A percentile compares a stretch with the other conserved stretches of the same genome.
These are phyloP conservation scores for Croton setiger DNA, from an alignment of 441 rosid genomes.

Conservation along the genomic window DNA sequence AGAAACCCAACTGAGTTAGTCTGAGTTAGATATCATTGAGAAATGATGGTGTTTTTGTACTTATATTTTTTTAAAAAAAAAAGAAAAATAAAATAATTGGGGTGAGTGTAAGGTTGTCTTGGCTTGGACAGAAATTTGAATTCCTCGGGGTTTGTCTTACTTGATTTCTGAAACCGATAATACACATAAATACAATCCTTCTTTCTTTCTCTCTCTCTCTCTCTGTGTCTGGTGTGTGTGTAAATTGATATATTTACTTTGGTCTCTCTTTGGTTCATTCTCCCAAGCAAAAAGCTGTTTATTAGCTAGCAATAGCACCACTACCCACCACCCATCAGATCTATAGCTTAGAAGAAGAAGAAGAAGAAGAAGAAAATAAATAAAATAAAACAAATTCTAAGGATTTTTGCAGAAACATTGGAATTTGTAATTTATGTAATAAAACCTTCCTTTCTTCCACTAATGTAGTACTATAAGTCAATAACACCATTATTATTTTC, in stretches of 20 bases:
- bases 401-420: slow-evolving; percentile 50
- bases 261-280: slow-evolving; percentile 43
- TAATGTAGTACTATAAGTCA: slow-evolving; percentile 31
- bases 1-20: slow-evolving; percentile 30
- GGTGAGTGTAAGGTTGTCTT: slow-evolving; percentile 34
- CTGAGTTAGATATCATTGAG: slow-evolving; percentile 66
- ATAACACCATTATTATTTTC: slow-evolving; percentile 20
- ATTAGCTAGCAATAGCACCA: slow-evolving; percentile 39
- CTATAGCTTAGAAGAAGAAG: slow-evolving; percentile 45
- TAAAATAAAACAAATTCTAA: slow-evolving; percentile 19
- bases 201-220: slow-evolving; percentile 21
- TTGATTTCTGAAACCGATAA: slow-evolving; percentile 43
- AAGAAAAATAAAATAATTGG: slow-evolving; percentile 14
- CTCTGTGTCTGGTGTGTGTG: slow-evolving; percentile 19
- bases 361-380: slow-evolving; percentile 11
- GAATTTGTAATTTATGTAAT: slow-evolving; percentile 43
- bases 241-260: slow-evolving; percentile 27
- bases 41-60: slow-evolving; percentile 83
- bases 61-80: slow-evolving; percentile 19
- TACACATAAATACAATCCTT: slow-evolving; percentile 17
- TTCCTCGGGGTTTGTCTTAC: slow-evolving; percentile 43
- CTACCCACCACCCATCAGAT: slow-evolving; percentile 41
- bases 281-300: slow-evolving; percentile 72
- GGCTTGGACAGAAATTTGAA: slow-evolving; percentile 34
- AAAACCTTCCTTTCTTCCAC: slow-evolving; percentile 28